phyloP scores from a whole-genome alignment of 495 filamentous ascomycete species.

The Thermochaetoides thermophila region DNA sequence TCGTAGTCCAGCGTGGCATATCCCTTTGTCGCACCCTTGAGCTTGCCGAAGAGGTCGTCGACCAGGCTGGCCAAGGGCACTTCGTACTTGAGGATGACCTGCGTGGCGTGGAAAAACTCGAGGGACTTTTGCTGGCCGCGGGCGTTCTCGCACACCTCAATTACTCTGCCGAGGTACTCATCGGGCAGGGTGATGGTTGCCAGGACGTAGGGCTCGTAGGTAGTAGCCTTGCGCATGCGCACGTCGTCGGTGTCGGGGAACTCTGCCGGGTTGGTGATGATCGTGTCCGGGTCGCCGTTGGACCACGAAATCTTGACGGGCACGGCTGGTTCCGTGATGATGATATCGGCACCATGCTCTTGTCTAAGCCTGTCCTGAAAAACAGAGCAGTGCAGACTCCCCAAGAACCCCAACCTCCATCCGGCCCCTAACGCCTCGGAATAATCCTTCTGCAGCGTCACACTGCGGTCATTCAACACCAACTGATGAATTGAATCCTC shows the following conservation, averaged over 20 bases:
- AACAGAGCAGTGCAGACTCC: conserved; percentile 90
- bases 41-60: conserved; percentile 92
- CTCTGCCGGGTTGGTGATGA: conserved; percentile 69
- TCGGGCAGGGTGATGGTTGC: conserved; percentile 85
- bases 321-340: conserved; percentile 92
- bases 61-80: conserved; percentile 78
- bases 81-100: conserved; percentile 90
- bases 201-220: conserved; percentile 76
- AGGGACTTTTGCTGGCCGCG: conserved; percentile 74
- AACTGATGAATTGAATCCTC: conserved; percentile 93
- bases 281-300: conserved; percentile 48
- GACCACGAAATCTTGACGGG: conserved; percentile 73
- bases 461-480: conserved; percentile 85
- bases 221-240: conserved; percentile 34
- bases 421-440: conserved; percentile 88
- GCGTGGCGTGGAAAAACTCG: conserved; percentile 82
- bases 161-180: conserved; percentile 84
- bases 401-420: conserved; percentile 89
- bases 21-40: conserved; percentile 70
- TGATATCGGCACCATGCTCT: conserved; percentile 88
- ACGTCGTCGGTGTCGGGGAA: conserved; percentile 65
- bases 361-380: conserved; percentile 94
- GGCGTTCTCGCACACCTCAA: conserved; percentile 85
- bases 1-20: conserved; percentile 85
- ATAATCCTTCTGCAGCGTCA: conserved; percentile 83